Evolutionary conservation across 208 protist genomes (phyloP).

Genomic region (Trypanosoma platydactyli): DNA sequence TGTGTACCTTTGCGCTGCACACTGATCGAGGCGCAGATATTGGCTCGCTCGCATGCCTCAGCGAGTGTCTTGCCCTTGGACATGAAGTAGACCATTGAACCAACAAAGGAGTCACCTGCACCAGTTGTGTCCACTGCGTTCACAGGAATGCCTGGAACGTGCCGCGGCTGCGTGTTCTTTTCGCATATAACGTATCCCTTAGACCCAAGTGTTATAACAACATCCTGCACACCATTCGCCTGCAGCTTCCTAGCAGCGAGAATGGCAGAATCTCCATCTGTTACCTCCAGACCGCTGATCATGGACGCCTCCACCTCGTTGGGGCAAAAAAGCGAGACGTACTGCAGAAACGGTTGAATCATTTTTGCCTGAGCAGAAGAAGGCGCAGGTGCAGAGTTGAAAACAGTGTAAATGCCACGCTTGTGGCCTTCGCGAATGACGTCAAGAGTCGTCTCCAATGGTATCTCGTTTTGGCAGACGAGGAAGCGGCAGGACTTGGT

Average conservation of each 20-base stretch:
- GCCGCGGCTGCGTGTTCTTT: slow-evolving; percentile 36
- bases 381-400: slow-evolving; percentile 92
- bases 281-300: slow-evolving; percentile 81
- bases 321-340: slow-evolving; percentile 88
- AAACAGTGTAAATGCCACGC: slow-evolving; percentile 90
- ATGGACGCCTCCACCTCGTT: slow-evolving; percentile 92
- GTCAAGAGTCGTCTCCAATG: slow-evolving; percentile 79
- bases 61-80: slow-evolving; percentile 62
- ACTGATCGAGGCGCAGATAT: slow-evolving; percentile 81
- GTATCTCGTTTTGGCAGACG: slow-evolving; percentile 93
- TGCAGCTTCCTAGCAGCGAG: slow-evolving; percentile 63
- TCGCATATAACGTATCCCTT: slow-evolving; percentile 78
- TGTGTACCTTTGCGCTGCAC: slow-evolving; percentile 92
- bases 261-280: slow-evolving; percentile 51
- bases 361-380: slow-evolving; percentile 55
- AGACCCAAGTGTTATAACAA: slow-evolving; percentile 90
- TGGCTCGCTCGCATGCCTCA: slow-evolving; percentile 76
- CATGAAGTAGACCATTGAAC: slow-evolving; percentile 89
- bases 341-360: slow-evolving; percentile 75
- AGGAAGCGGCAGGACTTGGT: slow-evolving; percentile 60
- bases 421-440: slow-evolving; percentile 73
- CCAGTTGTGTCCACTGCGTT: slow-evolving; percentile 93
- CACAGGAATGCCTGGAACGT: slow-evolving; percentile 58
- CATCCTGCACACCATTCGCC: slow-evolving; percentile 60
- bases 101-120: slow-evolving; percentile 94